Conservation (phyloP, 441 rosid species). For the Eruca vesicaria region DNA sequence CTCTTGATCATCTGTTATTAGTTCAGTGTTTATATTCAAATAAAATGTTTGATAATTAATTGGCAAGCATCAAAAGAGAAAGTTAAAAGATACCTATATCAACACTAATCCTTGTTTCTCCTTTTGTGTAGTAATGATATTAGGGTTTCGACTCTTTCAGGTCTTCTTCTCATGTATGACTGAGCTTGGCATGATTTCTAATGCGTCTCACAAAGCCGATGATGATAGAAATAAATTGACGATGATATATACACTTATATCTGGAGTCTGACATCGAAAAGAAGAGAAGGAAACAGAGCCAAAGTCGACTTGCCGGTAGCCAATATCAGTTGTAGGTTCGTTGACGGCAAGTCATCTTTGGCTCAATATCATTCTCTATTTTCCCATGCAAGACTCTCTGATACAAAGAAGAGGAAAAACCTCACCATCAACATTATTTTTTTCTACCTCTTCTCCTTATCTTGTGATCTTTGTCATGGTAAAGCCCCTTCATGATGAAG, state of each 20-base stretch:
- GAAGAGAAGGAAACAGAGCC: conserved; percentile 22
- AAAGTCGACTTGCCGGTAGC: conserved; percentile 23
- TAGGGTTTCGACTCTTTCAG: neutral
- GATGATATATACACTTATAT: neutral
- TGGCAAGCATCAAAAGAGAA: neutral
- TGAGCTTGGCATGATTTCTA: neutral
- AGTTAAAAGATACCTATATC: conserved; percentile 37
- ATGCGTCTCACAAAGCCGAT: neutral
- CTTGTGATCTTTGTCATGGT: neutral
- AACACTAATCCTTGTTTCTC: neutral
- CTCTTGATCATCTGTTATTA: neutral
- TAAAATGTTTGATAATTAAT: neutral
- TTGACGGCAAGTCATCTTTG: conserved; percentile 33
- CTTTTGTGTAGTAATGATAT: neutral
- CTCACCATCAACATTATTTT: neutral
- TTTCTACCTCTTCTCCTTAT: neutral
- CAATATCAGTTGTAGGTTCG: neutral
- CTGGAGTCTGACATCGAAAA: conserved; percentile 17
- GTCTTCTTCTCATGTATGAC: conserved; percentile 1
- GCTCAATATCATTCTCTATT: conserved; percentile 23
- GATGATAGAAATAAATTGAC: neutral
- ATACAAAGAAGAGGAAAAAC: neutral
- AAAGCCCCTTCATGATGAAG: neutral
- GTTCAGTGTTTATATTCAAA: neutral
- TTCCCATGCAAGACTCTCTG: conserved; percentile 17